Base-by-base conservation (phyloP, 2,329 filamentous ascomycete species). In the Madurella fahalii region DNA sequence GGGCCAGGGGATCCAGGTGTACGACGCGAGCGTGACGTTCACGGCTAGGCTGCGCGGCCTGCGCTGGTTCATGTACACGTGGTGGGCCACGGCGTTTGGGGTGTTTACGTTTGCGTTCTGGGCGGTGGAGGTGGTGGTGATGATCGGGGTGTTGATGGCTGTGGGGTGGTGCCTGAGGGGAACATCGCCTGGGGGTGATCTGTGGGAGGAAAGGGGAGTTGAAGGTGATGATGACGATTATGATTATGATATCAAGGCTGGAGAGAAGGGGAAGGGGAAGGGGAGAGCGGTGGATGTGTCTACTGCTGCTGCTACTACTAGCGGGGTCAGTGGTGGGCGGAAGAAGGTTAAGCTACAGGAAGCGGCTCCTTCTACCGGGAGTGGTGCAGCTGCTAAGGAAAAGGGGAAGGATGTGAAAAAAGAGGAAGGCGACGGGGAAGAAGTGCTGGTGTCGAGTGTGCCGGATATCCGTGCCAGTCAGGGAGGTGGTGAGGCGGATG, bases 31-130 rank as follows among this genome's bases (percentile, higher is more conserved):
- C 13, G 77, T 95, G 34, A 80, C 79, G 2, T 83, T 97, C 58
- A 84, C 81, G 30, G 92, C 93, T 4, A 80, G 84, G 50, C 84
- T 96, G 60, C 78, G 80, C 11, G 93, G 93, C 0, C 69, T 96
- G 57, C 77, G 87, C 47, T 94, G 88, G 83, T 64, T 92, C 52
- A 95, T 99, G 89, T 94, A 94, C 65, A 85, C 90, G 58, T 86
- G 93, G 72, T 83, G 87, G 12, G 65, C 94, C 37, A 69, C 83
- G 1, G 84, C 84, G 5, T 91, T 90, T 55, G 50, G 87, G 0
- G 65, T 85, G 1, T 87, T 91, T 64, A 89, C 85, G 0, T 70
- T 75, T 0, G 62, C 82, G 0, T 96, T 96, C 70, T 97, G 92
- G 90, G 67, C 74, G 1, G 82, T 83, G 12, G 90, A 93, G 66